Evolutionary conservation across 345 rosid genomes (phyloP), one percentile per base, ranked within the genome.

Genomic region (Syzygium grande): DNA sequence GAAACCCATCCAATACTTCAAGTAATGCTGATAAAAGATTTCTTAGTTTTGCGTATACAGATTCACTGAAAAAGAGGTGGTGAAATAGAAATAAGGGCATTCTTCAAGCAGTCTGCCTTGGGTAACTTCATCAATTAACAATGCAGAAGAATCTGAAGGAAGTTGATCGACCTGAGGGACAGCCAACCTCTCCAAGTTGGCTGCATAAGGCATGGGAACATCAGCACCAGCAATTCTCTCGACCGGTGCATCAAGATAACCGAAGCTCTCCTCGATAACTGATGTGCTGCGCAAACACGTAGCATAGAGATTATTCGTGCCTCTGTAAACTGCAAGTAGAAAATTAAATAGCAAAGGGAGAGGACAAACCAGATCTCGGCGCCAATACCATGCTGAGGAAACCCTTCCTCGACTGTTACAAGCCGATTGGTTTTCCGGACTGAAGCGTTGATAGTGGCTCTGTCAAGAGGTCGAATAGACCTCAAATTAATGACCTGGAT

Each of bases 131-230:
- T 68, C 46, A 8, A 68, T 41, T 34, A 68, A 30, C 46, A 17
- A 68, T 34, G 25, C 17, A 52, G 41, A 84, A 84, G 63, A 89
- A 49, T 52, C 85, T 56, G 68, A 43, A 38, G 85, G 51, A 38
- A 63, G 87, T 43, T 29, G 41, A 12, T 34, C 49, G 11, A 97
- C 99, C 98, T 98, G 99, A 87, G 99, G 99, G 84, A 95, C 93
- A 85, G 99, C 99, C 94, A 94, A 61, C 91, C 99, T 95, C 93
- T 98, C 99, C 38, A 98, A 94, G 93, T 96, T 98, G 49, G 98
- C 96, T 19, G 99, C 99, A 84, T 96, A 98, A 29, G 99, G 99
- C 99, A 95, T 96, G 85, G 99, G 99, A 85, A 96, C 98, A 91
- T 98, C 99, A 86, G 99, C 98, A 88, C 98, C 98, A 84, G 97